These are phyloP conservation scores for Eucalyptus regnans DNA, from an alignment of 345 rosid species.

Conservation along the genomic window DNA sequence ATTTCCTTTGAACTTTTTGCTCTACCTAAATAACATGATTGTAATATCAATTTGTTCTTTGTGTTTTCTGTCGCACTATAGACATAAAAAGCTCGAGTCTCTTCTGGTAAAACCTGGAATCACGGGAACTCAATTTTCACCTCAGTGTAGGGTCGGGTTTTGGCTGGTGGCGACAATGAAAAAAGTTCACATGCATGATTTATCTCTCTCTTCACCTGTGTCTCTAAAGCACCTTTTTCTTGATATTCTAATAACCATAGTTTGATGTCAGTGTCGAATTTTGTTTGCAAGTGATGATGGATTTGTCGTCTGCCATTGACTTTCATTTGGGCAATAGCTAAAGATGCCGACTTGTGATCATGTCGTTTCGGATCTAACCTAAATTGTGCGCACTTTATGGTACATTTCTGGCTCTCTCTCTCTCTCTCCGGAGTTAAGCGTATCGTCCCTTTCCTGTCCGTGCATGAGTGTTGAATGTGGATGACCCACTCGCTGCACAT, in stretches of 20 bases:
- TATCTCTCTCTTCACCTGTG: not conserved
- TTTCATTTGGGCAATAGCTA: not conserved
- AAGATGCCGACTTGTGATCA: not conserved
- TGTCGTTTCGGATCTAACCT: not conserved
- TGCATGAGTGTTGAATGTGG: not conserved
- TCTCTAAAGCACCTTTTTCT: not conserved
- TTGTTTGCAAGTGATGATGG: not conserved
- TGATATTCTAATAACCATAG: not conserved
- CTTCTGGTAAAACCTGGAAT: not conserved
- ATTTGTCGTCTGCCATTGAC: not conserved
- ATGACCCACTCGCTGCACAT: not conserved
- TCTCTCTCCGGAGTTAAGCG: not conserved
- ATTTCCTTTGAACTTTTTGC: not conserved
- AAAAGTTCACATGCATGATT: not conserved
- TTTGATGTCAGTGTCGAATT: not conserved
- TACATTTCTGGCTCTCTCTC: not conserved
- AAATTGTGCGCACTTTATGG: not conserved
- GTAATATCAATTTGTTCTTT: not conserved
- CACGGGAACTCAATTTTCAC: not conserved
- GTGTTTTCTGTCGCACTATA: not conserved
- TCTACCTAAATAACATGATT: not conserved
- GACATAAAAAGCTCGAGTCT: not conserved
- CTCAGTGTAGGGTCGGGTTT: not conserved
- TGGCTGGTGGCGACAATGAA: not conserved
- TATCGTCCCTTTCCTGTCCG: not conserved